Evolutionary conservation across 2,329 filamentous ascomycete species (phyloP).

Genomic region (Knoxdaviesia proteae): DNA sequence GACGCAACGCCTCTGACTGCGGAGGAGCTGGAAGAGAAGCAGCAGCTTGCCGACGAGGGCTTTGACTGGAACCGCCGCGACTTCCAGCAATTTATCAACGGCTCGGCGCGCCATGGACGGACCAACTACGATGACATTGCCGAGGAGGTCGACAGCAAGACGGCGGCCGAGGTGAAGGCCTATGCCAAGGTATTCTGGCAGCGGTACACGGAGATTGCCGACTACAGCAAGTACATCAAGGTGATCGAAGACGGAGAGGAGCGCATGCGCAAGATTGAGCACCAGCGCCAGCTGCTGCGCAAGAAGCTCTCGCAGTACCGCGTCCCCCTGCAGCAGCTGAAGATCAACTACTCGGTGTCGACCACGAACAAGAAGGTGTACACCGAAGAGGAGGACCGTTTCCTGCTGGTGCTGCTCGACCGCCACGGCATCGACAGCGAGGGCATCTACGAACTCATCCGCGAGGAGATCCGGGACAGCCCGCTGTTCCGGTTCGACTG

Average conservation of each 20-base stretch:
- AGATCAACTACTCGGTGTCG: conserved; percentile 96
- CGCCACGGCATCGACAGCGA: conserved; percentile 83
- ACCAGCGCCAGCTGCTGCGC: conserved; percentile 78
- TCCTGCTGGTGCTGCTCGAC: conserved; percentile 82
- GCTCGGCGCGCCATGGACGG: conserved; percentile 79
- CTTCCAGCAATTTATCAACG: conserved; percentile 96
- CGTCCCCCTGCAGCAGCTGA: conserved; percentile 92
- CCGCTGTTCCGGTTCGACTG: conserved; percentile 96
- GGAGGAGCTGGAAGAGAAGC: conserved; percentile 74
- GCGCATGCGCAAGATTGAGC: conserved; percentile 67
- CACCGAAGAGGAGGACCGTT: conserved; percentile 93
- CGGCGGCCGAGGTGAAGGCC: conserved; percentile 60
- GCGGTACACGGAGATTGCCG: conserved; percentile 72
- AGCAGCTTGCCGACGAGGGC: conserved; percentile 58
- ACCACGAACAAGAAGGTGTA: conserved; percentile 99
- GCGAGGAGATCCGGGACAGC: conserved; percentile 90
- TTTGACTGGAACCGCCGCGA: conserved; percentile 97
- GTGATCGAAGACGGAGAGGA: conserved; percentile 88
- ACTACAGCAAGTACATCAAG: conserved; percentile 73
- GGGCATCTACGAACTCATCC: conserved; percentile 74
- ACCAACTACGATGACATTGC: conserved; percentile 71
- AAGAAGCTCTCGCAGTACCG: conserved; percentile 95
- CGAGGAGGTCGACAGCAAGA: conserved; percentile 80
- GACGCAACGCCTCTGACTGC: conserved; percentile 74
- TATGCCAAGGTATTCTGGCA: conserved; percentile 97